Evolutionary conservation across 2,329 filamentous ascomycete genomes (phyloP), one percentile per base, ranked within the genome.

Genomic region (Knufia petricola): DNA sequence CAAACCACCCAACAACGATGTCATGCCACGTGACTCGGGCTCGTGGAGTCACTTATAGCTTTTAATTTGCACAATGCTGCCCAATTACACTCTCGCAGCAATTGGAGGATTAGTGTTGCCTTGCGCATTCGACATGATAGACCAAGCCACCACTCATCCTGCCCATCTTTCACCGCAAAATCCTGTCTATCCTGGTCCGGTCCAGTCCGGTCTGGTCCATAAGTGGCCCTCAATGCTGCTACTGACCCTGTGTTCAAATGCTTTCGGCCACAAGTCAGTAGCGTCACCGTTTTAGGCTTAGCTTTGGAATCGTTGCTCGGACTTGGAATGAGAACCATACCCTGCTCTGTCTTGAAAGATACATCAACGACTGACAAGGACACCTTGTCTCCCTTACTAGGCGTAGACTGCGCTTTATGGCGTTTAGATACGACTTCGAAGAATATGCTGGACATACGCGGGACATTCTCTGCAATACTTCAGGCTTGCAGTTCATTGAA

Each of bases 261-360:
- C 24, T 43, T 39, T 43, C 44, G 36, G 46, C 48, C 50, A 50
- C 50, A 46, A 54, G 48, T 37, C 28, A 30, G 15, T 12, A 21
- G 37, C 20, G 17, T 51, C 45, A 32, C 47, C 46, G 51, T 53
- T 31, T 50, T 40, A 45, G 45, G 21, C 48, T 48, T 55, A 42
- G 39, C 20, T 42, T 42, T 15, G 39, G 20, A 23, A 42, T 42
- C 17, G 34, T 37, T 37, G 17, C 39, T 42, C 24, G 39, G 39
- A 23, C 39, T 28, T 42, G 39, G 39, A 15, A 20, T 42, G 39
- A 42, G 20, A 23, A 28, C 26, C 26, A 28, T 28, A 28, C 26
- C 26, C 26, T 28, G 26, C 26, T 28, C 26, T 28, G 26, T 28
- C 26, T 28, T 28, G 26, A 28, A 28, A 28, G 26, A 28, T 28